Conservation (phyloP, 257 asterid species). For the Hygrophila difformis region DNA sequence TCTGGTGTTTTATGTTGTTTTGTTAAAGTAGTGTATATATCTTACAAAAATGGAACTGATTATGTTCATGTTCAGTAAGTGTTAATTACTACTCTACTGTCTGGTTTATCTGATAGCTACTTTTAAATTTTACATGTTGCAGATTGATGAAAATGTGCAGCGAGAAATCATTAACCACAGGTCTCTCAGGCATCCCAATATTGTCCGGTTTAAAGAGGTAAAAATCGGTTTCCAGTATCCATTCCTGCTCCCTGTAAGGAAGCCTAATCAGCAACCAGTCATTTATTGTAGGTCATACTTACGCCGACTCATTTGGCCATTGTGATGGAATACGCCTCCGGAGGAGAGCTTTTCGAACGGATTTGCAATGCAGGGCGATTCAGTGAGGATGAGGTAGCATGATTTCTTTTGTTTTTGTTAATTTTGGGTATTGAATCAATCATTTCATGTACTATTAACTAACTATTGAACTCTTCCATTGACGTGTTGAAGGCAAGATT, state of each 20-base stretch:
- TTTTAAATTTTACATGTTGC: conserved; percentile 15
- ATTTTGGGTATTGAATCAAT: neutral
- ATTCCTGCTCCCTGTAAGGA: no score
- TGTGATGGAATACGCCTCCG: conserved; percentile 99
- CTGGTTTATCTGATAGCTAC: neutral
- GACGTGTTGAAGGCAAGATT: conserved; percentile 62
- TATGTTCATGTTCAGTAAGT: no score
- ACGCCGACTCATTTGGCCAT: conserved; percentile 98
- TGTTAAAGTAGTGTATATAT: no score
- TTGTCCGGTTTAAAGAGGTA: conserved; percentile 88
- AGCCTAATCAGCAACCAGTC: no score
- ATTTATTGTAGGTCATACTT: conserved; percentile 50
- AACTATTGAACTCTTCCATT: no score
- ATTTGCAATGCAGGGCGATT: conserved; percentile 98
- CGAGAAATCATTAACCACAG: conserved; percentile 89
- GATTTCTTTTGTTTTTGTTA: neutral
- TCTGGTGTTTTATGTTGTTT: no score
- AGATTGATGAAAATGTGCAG: conserved; percentile 95
- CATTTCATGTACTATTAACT: conserved; percentile 5
- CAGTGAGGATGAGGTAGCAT: conserved; percentile 88
- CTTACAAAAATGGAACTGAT: no score
- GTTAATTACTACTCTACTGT: neutral
- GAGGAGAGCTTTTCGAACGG: conserved; percentile 92
- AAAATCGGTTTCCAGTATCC: neutral
- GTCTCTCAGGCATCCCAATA: conserved; percentile 89